Conservation (phyloP, 352 stramenopile genomes). For the Phytophthora colocasiae region DNA sequence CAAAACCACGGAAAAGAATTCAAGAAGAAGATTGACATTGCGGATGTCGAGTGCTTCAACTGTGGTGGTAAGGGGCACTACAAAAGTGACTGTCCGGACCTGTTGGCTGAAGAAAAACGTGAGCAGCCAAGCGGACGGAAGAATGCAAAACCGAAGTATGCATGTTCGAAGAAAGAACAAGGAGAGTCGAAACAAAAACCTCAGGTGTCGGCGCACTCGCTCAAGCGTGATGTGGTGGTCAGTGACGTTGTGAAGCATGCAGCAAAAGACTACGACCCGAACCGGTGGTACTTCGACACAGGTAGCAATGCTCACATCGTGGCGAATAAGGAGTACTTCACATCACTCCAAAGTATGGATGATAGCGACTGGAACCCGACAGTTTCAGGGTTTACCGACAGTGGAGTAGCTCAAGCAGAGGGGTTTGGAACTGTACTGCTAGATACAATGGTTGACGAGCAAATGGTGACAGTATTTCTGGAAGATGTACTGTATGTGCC, state of each 20-base stretch:
- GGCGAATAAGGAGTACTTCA: too few relatives aligned
- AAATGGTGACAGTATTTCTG: too few relatives aligned
- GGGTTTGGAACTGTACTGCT: background rate
- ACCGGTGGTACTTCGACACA: too few relatives aligned
- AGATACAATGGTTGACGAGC: too few relatives aligned
- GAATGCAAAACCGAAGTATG: slow-evolving; percentile 8
- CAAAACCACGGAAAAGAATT: background rate
- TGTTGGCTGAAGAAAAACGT: background rate
- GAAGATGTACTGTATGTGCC: too few relatives aligned
- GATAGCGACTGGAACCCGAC: too few relatives aligned
- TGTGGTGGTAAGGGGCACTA: slow-evolving; percentile 7
- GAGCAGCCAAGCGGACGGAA: background rate
- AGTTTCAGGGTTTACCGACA: too few relatives aligned
- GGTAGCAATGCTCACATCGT: too few relatives aligned
- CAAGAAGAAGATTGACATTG: background rate
- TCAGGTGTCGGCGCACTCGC: background rate
- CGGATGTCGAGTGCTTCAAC: background rate
- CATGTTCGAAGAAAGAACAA: background rate
- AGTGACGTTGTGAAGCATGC: background rate
- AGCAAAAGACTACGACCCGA: background rate
- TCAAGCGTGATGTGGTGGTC: background rate
- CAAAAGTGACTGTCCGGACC: slow-evolving; percentile 4
- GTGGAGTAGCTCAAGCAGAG: background rate
- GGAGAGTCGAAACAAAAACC: background rate
- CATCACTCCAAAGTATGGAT: too few relatives aligned